phyloP scores from a whole-genome alignment of 1,284 basidiomycete genomes.

The Papiliotrema terrestris region DNA sequence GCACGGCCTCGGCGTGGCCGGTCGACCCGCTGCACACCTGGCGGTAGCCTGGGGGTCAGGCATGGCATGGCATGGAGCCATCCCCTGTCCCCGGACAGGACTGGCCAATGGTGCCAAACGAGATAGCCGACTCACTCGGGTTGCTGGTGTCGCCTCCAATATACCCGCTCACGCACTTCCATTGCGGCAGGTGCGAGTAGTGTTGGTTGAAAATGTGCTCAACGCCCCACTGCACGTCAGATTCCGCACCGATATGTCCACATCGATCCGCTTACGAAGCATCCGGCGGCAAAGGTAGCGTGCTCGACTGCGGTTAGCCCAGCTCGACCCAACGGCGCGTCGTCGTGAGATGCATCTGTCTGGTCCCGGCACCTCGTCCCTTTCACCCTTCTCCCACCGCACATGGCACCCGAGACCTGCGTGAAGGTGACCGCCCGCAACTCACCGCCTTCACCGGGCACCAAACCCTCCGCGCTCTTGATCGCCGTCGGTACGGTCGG shows the following conservation, averaged over 20 bases:
- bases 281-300: slow-evolving; percentile 76
- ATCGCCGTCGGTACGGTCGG: slow-evolving; percentile 50
- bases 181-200: slow-evolving; percentile 56
- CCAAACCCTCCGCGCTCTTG: slow-evolving; percentile 33
- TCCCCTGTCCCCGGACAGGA: too few relatives aligned
- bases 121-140: slow-evolving; percentile 27
- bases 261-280: slow-evolving; percentile 48
- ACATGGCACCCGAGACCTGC: background rate
- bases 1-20: slow-evolving; percentile 84
- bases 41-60: slow-evolving; percentile 62
- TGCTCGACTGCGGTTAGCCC: slow-evolving; percentile 52
- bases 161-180: slow-evolving; percentile 74
- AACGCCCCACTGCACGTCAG: slow-evolving; percentile 63
- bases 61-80: too few relatives aligned
- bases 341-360: background rate
- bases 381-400: too few relatives aligned
- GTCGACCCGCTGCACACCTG: slow-evolving; percentile 78
- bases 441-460: slow-evolving; percentile 43
- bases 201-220: slow-evolving; percentile 83
- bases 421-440: background rate
- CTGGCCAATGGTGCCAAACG: too few relatives aligned
- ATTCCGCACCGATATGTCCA: background rate
- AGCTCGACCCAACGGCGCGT: background rate
- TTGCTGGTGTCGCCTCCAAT: slow-evolving; percentile 62
- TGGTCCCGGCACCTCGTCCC: background rate